Evolutionary conservation across 768 basidiomycete species (phyloP), one percentile per base, ranked within the genome.

Genomic region (Fistulinella prunicolor): DNA sequence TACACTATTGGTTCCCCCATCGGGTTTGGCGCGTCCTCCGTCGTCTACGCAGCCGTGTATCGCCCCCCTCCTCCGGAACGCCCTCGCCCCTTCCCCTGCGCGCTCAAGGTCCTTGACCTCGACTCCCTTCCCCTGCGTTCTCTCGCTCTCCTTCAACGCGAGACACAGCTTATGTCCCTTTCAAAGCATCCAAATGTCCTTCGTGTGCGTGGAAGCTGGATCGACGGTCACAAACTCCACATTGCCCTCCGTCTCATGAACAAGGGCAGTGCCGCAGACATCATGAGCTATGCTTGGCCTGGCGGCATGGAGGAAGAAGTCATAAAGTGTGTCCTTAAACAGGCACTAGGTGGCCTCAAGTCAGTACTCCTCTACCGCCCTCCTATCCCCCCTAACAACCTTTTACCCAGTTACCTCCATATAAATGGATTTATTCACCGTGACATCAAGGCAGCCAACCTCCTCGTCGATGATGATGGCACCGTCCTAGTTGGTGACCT

Each of bases 241-340:
- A 94, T 95, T 51, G 92, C 92, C 8, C 71, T 92, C 47, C 87
- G 91, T 43, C 79, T 94, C 42, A 94, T 94, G 90, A 89, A 85
- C 61, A 87, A 82, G 50, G 91, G 91, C 19, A 90, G 88, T 57
- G 86, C 87, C 8, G 81, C 86, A 24, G 89, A 94, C 64, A 81
- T 93, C 17, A 88, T 91, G 82, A 78, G 73, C 12, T 91, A 90
- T 54, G 83, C 81, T 5, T 92, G 86, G 84, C 79, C 86, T 0
- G 88, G 83, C n/a, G 93, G 91, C 13, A 83, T 96, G 78, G 83
- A 90, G 44, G 94, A 97, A 58, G 88, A 93, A 29, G 92, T 94
- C 42, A 75, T 89, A 32, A 83, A 84, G 26, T 91, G 88, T 57
- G 86, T 93, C 23, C 73, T 95, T 51, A 83, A 79, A 54, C 94